Evolutionary conservation across 257 asterid genomes (phyloP).

Genomic region (Nicotiana undulata): DNA sequence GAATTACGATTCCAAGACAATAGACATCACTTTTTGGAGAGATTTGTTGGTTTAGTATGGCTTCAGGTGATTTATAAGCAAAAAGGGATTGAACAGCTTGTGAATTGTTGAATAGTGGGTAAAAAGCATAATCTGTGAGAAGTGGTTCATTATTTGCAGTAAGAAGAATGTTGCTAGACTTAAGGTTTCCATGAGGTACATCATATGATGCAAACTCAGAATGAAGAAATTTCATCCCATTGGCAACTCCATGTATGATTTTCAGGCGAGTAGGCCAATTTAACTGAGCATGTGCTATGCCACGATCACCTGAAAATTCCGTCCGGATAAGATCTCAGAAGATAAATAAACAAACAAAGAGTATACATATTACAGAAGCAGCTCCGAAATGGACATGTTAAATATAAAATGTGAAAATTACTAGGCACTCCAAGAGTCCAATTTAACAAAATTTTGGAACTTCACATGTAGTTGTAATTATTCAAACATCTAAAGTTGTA

Average conservation of each 20-base stretch:
- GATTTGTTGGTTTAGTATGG: constrained; percentile 38
- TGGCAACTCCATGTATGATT: constrained; percentile 71
- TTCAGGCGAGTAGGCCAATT: constrained; percentile 61
- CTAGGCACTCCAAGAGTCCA: not conserved
- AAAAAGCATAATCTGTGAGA: constrained; percentile 67
- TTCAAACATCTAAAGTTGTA: not conserved
- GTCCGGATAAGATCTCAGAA: not conserved
- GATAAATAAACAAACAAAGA: not conserved
- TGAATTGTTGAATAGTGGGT: constrained; percentile 48
- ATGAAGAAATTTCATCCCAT: constrained; percentile 82
- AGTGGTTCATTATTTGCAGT: constrained; percentile 51
- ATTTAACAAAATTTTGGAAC: not conserved
- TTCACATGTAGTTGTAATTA: not conserved
- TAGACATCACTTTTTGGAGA: constrained; percentile 78
- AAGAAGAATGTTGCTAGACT: constrained; percentile 81
- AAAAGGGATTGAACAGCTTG: constrained; percentile 44
- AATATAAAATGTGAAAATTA: not conserved
- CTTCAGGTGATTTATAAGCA: constrained; percentile 68
- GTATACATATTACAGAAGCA: not conserved
- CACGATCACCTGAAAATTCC: constrained; percentile 60
- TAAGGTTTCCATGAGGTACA: constrained; percentile 88
- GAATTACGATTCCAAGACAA: constrained; percentile 68
- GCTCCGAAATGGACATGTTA: not conserved
- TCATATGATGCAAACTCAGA: constrained; percentile 45
- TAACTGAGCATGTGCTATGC: constrained; percentile 48